Conservation (phyloP, 176 grass and related monocot species). For the Oryza coarctata region DNA sequence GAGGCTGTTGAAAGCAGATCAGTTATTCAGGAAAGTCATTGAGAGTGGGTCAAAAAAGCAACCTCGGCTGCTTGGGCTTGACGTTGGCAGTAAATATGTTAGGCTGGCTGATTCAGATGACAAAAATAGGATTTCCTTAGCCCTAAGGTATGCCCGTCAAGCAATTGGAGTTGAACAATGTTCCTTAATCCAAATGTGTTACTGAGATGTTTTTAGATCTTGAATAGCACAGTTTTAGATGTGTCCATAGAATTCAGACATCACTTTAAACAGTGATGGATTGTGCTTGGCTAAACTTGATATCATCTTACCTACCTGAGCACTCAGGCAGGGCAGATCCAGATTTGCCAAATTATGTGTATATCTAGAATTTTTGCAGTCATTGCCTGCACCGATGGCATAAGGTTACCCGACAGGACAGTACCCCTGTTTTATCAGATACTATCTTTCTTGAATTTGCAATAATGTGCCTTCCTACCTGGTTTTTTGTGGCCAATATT, state of each 20-base stretch:
- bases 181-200: neutral
- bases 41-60: slow-evolving; percentile 26
- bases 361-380: slow-evolving; percentile 2
- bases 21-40: slow-evolving; percentile 66
- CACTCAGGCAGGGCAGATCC: neutral
- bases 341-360: neutral
- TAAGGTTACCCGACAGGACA: neutral
- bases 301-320: neutral
- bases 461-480: neutral
- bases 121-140: slow-evolving; percentile 57
- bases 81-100: slow-evolving; percentile 85
- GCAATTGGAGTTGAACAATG: neutral
- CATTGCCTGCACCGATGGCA: neutral
- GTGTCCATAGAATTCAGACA: neutral
- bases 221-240: neutral
- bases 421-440: neutral
- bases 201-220: neutral
- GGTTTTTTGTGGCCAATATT: slow-evolving; percentile 8
- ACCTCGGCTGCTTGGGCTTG: slow-evolving; percentile 65
- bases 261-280: neutral
- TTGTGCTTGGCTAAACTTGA: neutral
- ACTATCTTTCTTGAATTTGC: neutral
- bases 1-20: slow-evolving; percentile 62
- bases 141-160: slow-evolving; percentile 57
- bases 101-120: slow-evolving; percentile 73